Evolutionary conservation across 306 rosid species (phyloP).

Genomic region (Lotus japonicus): DNA sequence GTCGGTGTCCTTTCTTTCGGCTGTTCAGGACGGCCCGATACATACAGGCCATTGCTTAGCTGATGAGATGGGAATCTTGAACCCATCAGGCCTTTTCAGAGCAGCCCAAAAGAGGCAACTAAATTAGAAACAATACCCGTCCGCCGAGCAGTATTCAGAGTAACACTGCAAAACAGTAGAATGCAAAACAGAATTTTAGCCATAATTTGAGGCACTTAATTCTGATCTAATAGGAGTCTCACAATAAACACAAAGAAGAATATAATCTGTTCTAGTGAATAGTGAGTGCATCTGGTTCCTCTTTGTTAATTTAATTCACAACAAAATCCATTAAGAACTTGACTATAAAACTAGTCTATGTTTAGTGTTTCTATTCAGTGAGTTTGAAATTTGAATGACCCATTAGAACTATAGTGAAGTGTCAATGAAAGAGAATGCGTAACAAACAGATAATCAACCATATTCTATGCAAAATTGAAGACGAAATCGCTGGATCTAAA

Average conservation of each 20-base stretch:
- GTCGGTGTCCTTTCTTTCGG: slow-evolving; percentile 93
- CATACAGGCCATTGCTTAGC: slow-evolving; percentile 97
- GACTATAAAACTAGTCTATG: neutral
- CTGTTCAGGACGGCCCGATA: slow-evolving; percentile 98
- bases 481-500: slow-evolving; percentile 42
- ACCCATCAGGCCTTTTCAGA: slow-evolving; percentile 64
- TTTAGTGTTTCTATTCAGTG: neutral
- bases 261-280: too few relatives aligned
- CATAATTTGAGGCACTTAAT: slow-evolving; percentile 1
- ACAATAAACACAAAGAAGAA: neutral
- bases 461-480: slow-evolving; percentile 4
- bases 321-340: neutral
- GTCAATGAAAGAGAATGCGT: neutral
- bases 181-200: neutral
- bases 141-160: slow-evolving; percentile 13
- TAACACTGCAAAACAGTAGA: slow-evolving; percentile 40
- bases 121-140: neutral
- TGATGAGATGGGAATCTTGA: slow-evolving; percentile 98
- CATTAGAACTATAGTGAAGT: neutral
- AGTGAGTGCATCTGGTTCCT: too few relatives aligned
- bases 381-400: neutral
- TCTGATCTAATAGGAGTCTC: neutral
- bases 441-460: neutral
- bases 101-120: slow-evolving; percentile 24
- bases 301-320: neutral